Evolutionary conservation across 2,329 filamentous ascomycete species (phyloP).

Genomic region (Leptographium lundbergii): DNA sequence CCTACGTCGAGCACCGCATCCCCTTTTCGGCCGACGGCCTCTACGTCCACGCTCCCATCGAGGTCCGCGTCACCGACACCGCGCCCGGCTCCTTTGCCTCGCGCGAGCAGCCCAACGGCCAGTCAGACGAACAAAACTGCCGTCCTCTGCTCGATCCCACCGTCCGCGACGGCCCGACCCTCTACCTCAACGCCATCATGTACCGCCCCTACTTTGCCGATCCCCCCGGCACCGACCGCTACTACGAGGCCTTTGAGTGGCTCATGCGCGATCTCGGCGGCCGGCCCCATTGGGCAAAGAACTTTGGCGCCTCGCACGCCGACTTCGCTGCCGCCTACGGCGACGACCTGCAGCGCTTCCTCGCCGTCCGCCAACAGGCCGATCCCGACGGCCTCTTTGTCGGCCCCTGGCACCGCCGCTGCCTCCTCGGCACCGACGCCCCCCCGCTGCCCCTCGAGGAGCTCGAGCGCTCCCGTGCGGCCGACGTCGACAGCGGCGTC

Average conservation of each 20-base stretch:
- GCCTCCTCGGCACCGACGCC: constrained; percentile 33
- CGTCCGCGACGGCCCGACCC: constrained; percentile 45
- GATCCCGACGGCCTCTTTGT: constrained; percentile 72
- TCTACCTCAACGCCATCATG: constrained; percentile 71
- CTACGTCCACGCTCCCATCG: constrained; percentile 66
- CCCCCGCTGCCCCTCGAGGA: constrained; percentile 17
- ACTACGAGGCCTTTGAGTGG: constrained; percentile 72
- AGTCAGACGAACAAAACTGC: constrained; percentile 5
- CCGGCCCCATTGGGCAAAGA: constrained; percentile 73
- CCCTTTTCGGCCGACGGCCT: constrained; percentile 56
- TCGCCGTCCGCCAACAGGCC: constrained; percentile 47
- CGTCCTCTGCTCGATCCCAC: constrained; percentile 48
- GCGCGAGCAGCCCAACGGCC: constrained; percentile 18
- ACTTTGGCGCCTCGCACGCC: constrained; percentile 44
- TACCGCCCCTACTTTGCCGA: constrained; percentile 63
- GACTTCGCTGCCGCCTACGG: constrained; percentile 53
- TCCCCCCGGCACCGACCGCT: constrained; percentile 53
- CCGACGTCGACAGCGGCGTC: constrained; percentile 11
- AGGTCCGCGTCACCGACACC: constrained; percentile 63
- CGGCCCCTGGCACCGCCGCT: constrained; percentile 76
- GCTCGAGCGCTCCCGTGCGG: constrained; percentile 11
- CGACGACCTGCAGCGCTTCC: constrained; percentile 46
- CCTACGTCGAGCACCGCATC: constrained; percentile 48
- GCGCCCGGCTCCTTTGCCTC: constrained; percentile 9
- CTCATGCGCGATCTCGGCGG: constrained; percentile 67